Percentiles rank a stretch among this genome's conserved stretches.
These are phyloP conservation scores for Huiozyma sinensis DNA, from an alignment of 805 yeast species.

Conservation along the genomic window DNA sequence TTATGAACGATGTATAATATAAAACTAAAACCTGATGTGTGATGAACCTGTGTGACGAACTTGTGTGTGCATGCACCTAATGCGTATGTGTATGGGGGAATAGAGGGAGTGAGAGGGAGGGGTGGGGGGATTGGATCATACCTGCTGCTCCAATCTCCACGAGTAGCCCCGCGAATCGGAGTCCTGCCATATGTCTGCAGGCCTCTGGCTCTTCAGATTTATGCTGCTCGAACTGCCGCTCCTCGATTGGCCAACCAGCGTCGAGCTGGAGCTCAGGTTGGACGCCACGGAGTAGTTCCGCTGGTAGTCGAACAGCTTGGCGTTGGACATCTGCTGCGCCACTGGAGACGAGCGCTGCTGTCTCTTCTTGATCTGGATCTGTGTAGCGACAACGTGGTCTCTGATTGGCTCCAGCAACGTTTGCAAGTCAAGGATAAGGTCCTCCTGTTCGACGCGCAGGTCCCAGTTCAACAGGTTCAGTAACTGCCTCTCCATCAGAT, in stretches of 20 bases:
- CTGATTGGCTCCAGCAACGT: conserved; percentile 72
- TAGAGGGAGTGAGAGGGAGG: too few relatives aligned
- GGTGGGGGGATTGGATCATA: background rate
- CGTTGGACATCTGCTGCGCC: background rate
- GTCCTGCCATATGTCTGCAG: background rate
- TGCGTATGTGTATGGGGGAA: background rate
- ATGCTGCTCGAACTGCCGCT: background rate
- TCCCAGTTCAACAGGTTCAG: conserved; percentile 64
- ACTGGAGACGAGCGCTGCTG: conserved; percentile 1
- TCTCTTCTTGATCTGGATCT: conserved; percentile 15
- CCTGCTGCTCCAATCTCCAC: conserved; percentile 1
- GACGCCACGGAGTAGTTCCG: conserved; percentile 12
- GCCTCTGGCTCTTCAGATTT: background rate
- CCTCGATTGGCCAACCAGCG: conserved; percentile 4
- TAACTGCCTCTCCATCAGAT: conserved; percentile 72
- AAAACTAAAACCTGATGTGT: too few relatives aligned
- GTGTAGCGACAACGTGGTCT: conserved; percentile 28
- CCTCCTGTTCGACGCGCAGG: conserved; percentile 53
- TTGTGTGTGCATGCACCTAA: background rate
- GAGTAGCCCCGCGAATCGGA: background rate
- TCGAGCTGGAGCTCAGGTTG: conserved; percentile 9
- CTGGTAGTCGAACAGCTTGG: conserved; percentile 13
- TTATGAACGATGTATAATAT: too few relatives aligned
- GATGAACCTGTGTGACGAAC: too few relatives aligned
- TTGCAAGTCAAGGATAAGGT: conserved; percentile 54